A percentile compares a stretch with the other conserved stretches of the same genome.
Evolutionary conservation across 1,139 yeast species (phyloP).

Genomic region (Yamadazyma triangularis): DNA sequence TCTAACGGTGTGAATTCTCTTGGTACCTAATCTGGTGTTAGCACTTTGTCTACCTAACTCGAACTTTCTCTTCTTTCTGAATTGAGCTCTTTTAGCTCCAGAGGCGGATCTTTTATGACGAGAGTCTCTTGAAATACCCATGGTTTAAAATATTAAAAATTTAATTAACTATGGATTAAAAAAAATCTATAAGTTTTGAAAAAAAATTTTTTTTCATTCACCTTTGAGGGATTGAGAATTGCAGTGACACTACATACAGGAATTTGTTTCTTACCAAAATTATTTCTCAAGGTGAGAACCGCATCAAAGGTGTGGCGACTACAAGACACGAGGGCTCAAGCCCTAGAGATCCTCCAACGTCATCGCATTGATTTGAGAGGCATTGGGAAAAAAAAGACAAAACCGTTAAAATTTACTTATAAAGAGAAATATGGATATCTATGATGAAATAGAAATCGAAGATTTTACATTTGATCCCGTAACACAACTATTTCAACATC

Average conservation of each 20-base stretch:
- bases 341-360: slow-evolving; percentile 2
- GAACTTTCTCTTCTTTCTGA: slow-evolving; percentile 99
- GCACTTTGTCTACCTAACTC: slow-evolving; percentile 99
- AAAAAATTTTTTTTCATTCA: slow-evolving; percentile 4
- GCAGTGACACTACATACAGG: no score
- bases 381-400: neutral
- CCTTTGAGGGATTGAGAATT: no score
- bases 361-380: slow-evolving; percentile 1
- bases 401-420: neutral
- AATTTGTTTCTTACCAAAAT: no score
- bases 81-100: slow-evolving; percentile 99
- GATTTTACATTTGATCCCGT: slow-evolving; percentile 88
- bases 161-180: slow-evolving; percentile 1
- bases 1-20: slow-evolving; percentile 99
- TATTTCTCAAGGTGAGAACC: no score
- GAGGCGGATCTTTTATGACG: slow-evolving; percentile 99
- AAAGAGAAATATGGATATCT: slow-evolving; percentile 68
- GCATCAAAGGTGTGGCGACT: neutral
- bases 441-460: slow-evolving; percentile 95
- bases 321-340: slow-evolving; percentile 3
- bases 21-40: slow-evolving; percentile 98
- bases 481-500: slow-evolving; percentile 81
- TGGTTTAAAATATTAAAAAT: slow-evolving; percentile 24
- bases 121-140: slow-evolving; percentile 99
- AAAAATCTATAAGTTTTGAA: slow-evolving; percentile 1